phyloP scores from a whole-genome alignment of 345 rosid genomes.

The Arabidopsis suecica region DNA sequence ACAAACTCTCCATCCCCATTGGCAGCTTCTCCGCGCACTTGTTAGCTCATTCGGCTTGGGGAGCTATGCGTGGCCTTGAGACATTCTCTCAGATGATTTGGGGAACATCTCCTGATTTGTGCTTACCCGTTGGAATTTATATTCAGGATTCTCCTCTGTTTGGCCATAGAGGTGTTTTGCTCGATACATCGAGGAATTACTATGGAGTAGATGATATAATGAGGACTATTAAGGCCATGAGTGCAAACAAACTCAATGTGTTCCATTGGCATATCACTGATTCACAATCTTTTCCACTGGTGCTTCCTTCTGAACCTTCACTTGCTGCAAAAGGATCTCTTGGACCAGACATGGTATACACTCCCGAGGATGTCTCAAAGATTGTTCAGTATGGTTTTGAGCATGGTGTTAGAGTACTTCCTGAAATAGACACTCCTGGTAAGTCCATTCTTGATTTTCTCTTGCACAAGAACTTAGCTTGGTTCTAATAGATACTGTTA shows the following conservation, averaged over 20 bases:
- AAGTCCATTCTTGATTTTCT: constrained; percentile 30
- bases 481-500: constrained; percentile 16
- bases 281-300: constrained; percentile 81
- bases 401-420: constrained; percentile 81
- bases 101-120: constrained; percentile 53
- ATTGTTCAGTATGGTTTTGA: constrained; percentile 73
- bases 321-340: constrained; percentile 80
- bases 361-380: constrained; percentile 57
- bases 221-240: constrained; percentile 72
- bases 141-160: constrained; percentile 70
- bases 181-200: constrained; percentile 87
- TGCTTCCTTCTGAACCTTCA: constrained; percentile 76
- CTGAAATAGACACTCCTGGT: constrained; percentile 93
- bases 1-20: constrained; percentile 59
- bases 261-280: constrained; percentile 94
- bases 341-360: constrained; percentile 62
- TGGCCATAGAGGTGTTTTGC: constrained; percentile 67
- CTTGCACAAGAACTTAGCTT: constrained; percentile 16
- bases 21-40: constrained; percentile 46
- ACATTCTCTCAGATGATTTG: constrained; percentile 85
- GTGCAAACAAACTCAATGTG: constrained; percentile 82
- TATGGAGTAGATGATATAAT: constrained; percentile 67
- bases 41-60: constrained; percentile 70
- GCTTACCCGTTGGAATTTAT: constrained; percentile 55
- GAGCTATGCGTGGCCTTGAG: constrained; percentile 88